Evolutionary conservation across 139 green algal genomes (phyloP), one percentile per base, ranked within the genome.

Genomic region (Picochlorum sp.): DNA sequence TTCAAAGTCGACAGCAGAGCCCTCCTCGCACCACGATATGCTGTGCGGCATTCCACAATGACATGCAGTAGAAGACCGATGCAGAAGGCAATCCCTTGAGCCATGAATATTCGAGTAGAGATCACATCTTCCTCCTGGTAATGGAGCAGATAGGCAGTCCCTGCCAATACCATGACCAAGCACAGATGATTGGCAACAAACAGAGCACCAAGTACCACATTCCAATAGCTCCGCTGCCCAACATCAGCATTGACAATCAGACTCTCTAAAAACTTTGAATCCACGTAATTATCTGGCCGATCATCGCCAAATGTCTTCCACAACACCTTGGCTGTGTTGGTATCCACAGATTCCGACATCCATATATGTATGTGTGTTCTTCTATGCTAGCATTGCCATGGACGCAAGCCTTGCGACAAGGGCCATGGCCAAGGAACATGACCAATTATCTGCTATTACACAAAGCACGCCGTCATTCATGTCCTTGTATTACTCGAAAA

Each of bases 121-220:
- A 41, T 41, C 4, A 11, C 34, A 41, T 41, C 34, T 41, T 41
- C 34, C 34, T 41, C 34, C 34, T 41, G 34, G 8, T 66, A 28
- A 41, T 82, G 74, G 20, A 89, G 51, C 20, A 85, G 72, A 44
- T 78, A 62, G 11, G 84, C 76, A 23, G 86, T 74, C 4, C 61
- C 49, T 6, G 74, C 68, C 6, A 81, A 69, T 1, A 77, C 64
- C 4, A 66, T 65, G 4, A 89, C 82, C 2, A 69, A 81, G 26
- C 45, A 73, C 14, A 93, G 62, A 76, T 96, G 89, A 73, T 95
- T 84, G 16, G 74, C 79, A 13, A 96, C 69, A 1, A 80, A 70
- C 21, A 74, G 56, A 0, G 84, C 79, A 24, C 74, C 80, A 37
- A 78, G 38, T 23, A 90, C 89, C 16, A 95, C 73, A 2, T 47